phyloP scores from a whole-genome alignment of 78 protist species.

The Planoprotostelium fungivorum region DNA sequence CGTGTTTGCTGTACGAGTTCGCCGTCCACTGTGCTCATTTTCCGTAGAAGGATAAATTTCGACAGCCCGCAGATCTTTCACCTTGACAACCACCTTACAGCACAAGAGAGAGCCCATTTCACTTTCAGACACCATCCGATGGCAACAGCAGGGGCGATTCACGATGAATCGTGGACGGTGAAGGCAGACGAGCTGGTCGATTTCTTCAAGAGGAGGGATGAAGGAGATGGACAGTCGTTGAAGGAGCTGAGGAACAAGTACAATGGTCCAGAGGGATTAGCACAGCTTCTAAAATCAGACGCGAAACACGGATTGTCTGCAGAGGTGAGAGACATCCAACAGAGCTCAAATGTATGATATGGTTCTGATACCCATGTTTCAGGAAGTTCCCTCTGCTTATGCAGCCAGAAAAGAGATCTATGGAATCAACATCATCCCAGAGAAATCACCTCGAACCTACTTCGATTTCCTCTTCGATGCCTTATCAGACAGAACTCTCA shows the following conservation, averaged over 20 bases:
- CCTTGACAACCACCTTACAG: too few relatives aligned
- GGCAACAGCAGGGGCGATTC: too few relatives aligned
- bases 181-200: not conserved
- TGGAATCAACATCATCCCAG: conserved; percentile 49
- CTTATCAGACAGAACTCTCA: conserved; percentile 76
- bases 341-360: conserved; percentile 12
- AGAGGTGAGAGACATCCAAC: too few relatives aligned
- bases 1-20: too few relatives aligned
- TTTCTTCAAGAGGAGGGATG: not conserved
- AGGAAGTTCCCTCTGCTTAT: not conserved
- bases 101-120: too few relatives aligned
- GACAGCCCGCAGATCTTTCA: too few relatives aligned
- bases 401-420: conserved; percentile 12
- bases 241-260: not conserved
- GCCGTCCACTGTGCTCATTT: too few relatives aligned
- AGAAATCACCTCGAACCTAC: conserved; percentile 34
- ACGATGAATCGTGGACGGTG: not conserved
- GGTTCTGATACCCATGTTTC: conserved; percentile 33
- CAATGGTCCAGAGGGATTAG: conserved; percentile 18
- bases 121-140: too few relatives aligned
- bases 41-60: too few relatives aligned
- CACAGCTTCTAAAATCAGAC: conserved; percentile 3
- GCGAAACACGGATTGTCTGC: conserved; percentile 30
- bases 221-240: not conserved
- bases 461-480: conserved; percentile 57